Percentiles rank a stretch among this genome's conserved stretches.
Conservation (phyloP, 2,329 filamentous ascomycete species). For the Colletotrichum coccodes region DNA sequence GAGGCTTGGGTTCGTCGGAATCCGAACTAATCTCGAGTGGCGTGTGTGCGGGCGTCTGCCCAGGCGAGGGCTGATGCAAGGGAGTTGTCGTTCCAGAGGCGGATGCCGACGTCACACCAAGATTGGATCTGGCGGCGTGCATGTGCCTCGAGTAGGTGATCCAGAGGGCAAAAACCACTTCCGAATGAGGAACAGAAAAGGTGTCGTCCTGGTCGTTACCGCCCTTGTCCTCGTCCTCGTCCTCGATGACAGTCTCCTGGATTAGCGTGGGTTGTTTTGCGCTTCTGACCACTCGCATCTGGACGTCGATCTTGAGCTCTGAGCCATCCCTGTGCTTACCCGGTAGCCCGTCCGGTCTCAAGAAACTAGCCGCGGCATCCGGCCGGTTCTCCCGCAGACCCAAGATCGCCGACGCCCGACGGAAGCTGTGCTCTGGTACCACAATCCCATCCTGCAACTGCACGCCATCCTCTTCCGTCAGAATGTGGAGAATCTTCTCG, state of each 20-base stretch:
- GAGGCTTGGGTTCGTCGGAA: constrained; percentile 55
- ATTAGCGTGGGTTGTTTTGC: constrained; percentile 73
- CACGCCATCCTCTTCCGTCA: constrained; percentile 88
- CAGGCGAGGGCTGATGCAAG: constrained; percentile 81
- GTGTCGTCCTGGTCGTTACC: constrained; percentile 49
- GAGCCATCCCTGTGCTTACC: constrained; percentile 91
- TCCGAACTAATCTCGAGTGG: constrained; percentile 67
- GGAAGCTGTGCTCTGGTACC: constrained; percentile 94
- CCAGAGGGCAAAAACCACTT: constrained; percentile 95
- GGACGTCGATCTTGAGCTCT: constrained; percentile 92
- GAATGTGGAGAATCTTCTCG: constrained; percentile 81
- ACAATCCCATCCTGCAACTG: constrained; percentile 92
- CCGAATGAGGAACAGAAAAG: constrained; percentile 66
- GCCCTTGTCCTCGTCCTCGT: constrained; percentile 56
- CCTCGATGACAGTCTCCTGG: constrained; percentile 71
- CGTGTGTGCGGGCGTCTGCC: constrained; percentile 71
- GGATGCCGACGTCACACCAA: constrained; percentile 71
- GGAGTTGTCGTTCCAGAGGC: constrained; percentile 76
- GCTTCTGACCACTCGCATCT: constrained; percentile 95
- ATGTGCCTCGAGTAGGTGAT: constrained; percentile 95
- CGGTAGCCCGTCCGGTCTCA: constrained; percentile 84
- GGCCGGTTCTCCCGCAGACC: constrained; percentile 84
- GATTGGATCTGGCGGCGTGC: constrained; percentile 74
- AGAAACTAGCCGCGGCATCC: constrained; percentile 81
- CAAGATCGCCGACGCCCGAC: constrained; percentile 85